Evolutionary conservation across 345 rosid species (phyloP).

Genomic region (Limnanthes douglasii): DNA sequence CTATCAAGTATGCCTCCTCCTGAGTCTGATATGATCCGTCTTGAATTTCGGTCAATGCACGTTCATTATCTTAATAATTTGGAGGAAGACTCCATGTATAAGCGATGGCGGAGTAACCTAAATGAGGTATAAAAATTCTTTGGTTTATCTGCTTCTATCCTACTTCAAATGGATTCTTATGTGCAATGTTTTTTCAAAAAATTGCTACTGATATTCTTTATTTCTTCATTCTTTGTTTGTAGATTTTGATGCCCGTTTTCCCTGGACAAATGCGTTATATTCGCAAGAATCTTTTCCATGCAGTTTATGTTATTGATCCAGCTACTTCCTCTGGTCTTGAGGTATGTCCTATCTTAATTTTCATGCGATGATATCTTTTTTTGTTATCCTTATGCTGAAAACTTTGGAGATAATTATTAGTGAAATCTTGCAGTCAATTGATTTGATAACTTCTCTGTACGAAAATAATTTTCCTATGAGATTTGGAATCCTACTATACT

Average conservation of each 20-base stretch:
- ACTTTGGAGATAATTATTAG: conserved; percentile 9
- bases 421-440: conserved; percentile 54
- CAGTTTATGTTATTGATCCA: conserved; percentile 91
- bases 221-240: conserved; percentile 14
- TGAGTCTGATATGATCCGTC: conserved; percentile 58
- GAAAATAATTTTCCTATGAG: conserved; percentile 81
- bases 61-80: conserved; percentile 90
- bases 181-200: conserved; percentile 8
- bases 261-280: conserved; percentile 92
- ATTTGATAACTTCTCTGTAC: conserved; percentile 51
- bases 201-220: conserved; percentile 8
- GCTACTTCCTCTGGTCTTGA: conserved; percentile 77
- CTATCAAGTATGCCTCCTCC: conserved; percentile 49
- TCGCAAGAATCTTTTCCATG: conserved; percentile 90
- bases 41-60: conserved; percentile 83
- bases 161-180: conserved; percentile 9
- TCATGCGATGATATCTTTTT: conserved; percentile 2
- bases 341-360: conserved; percentile 30
- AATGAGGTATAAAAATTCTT: conserved; percentile 45
- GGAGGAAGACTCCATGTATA: conserved; percentile 97
- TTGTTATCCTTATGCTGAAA: conserved; percentile 5
- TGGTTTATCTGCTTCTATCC: conserved; percentile 4
- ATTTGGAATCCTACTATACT: conserved; percentile 82
- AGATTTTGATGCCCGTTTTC: conserved; percentile 97
- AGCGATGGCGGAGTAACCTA: conserved; percentile 81